These are phyloP conservation scores for Neurospora sp. DNA, from an alignment of 2,329 filamentous ascomycete species.

Conservation along the genomic window DNA sequence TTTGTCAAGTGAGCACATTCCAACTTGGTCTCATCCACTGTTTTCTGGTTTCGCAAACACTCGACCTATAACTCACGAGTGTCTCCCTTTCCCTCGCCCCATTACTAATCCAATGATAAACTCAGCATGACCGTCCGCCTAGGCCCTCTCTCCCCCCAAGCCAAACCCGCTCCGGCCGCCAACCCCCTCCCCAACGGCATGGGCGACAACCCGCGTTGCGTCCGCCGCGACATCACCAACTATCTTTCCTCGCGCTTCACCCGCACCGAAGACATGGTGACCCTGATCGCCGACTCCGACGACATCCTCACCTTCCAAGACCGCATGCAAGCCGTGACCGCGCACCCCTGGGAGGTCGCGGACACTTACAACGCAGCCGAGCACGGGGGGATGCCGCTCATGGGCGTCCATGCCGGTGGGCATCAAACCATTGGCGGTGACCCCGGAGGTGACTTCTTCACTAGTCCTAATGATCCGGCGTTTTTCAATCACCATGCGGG, in stretches of 20 bases:
- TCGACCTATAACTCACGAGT: not conserved
- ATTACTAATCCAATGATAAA: constrained; percentile 3
- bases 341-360: not conserved
- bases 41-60: not conserved
- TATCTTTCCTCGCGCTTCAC: constrained; percentile 18
- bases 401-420: constrained; percentile 24
- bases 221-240: constrained; percentile 31
- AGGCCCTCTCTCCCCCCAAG: constrained; percentile 22
- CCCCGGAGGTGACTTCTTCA: constrained; percentile 30
- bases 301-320: constrained; percentile 34
- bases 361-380: not conserved
- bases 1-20: constrained; percentile 33
- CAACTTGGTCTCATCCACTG: not conserved
- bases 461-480: constrained; percentile 26
- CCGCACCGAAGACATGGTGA: constrained; percentile 21
- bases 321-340: constrained; percentile 28
- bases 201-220: constrained; percentile 35
- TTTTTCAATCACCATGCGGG: constrained; percentile 22
- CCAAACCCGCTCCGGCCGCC: constrained; percentile 18
- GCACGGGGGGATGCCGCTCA: constrained; percentile 14
- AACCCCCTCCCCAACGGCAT: constrained; percentile 26
- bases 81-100: not conserved
- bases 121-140: constrained; percentile 26
- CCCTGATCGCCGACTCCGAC: constrained; percentile 27
- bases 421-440: constrained; percentile 28